phyloP scores from a whole-genome alignment of 805 yeast species.

The Cyberlindnera nakhonratchasimensis region DNA sequence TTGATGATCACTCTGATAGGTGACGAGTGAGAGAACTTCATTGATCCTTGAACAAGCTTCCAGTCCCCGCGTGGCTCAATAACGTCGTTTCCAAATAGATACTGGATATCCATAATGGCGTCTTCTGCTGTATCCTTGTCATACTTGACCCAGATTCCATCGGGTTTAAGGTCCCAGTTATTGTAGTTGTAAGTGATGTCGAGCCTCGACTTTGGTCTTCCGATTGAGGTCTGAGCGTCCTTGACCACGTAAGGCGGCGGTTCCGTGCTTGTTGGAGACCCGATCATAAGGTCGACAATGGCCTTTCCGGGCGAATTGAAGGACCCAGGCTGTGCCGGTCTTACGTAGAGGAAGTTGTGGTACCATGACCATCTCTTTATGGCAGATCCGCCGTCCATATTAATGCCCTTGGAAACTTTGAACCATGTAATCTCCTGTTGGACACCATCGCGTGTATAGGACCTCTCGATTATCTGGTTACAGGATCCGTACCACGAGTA shows the following conservation, averaged over 20 bases:
- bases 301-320: constrained; percentile 26
- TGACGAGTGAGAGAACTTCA: neutral
- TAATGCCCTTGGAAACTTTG: constrained; percentile 25
- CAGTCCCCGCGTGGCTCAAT: constrained; percentile 61
- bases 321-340: constrained; percentile 11
- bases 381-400: constrained; percentile 20
- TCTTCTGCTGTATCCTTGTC: constrained; percentile 33
- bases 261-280: constrained; percentile 30
- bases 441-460: constrained; percentile 1
- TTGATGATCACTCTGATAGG: constrained; percentile 12
- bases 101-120: constrained; percentile 45
- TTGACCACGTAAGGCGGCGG: constrained; percentile 36
- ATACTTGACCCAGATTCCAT: constrained; percentile 58
- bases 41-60: constrained; percentile 32
- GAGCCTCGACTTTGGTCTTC: constrained; percentile 27
- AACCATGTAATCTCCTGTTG: constrained; percentile 23
- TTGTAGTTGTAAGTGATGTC: constrained; percentile 21
- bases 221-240: constrained; percentile 32
- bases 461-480: constrained; percentile 23
- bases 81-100: constrained; percentile 52
- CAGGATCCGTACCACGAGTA: constrained; percentile 31
- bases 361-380: constrained; percentile 19
- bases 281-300: constrained; percentile 44
- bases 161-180: constrained; percentile 42
- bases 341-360: constrained; percentile 30